A percentile compares a stretch with the other conserved stretches of the same genome.
phyloP scores from a whole-genome alignment of 192 early-diverging fungal species.

The Backusella macrospora region DNA sequence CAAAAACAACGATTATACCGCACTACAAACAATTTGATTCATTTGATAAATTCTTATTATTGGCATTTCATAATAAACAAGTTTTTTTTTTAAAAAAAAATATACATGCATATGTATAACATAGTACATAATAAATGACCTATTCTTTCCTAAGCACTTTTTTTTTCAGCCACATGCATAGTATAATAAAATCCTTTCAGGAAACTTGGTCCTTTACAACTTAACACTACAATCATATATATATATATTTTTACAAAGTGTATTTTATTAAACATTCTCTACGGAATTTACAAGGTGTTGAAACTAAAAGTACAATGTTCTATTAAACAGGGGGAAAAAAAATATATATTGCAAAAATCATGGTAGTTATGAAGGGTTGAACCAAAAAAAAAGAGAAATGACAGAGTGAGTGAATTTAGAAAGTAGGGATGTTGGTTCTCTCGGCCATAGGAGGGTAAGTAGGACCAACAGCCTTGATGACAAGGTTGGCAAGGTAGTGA shows the following conservation, averaged over 20 bases:
- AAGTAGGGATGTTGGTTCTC: slow-evolving; percentile 35
- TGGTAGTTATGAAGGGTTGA: neutral
- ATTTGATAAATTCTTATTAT: too few species aligned
- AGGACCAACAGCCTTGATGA: slow-evolving; percentile 79
- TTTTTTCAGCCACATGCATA: too few species aligned
- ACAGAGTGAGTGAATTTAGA: slow-evolving; percentile 24
- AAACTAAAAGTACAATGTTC: slow-evolving; percentile 16
- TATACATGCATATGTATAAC: too few species aligned
- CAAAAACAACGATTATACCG: neutral
- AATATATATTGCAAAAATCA: neutral
- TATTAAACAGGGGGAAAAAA: slow-evolving; percentile 5
- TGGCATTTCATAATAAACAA: too few species aligned
- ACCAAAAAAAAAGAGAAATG: neutral
- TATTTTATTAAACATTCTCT: slow-evolving; percentile 14
- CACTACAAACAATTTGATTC: neutral
- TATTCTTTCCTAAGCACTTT: too few species aligned
- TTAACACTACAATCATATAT: too few species aligned
- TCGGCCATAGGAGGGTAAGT: slow-evolving; percentile 61
- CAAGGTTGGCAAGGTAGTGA: slow-evolving; percentile 87
- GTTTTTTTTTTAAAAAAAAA: too few species aligned
- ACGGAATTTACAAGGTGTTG: slow-evolving; percentile 5
- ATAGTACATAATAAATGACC: too few species aligned
- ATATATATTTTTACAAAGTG: neutral
- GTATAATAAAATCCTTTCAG: too few species aligned
- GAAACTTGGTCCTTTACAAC: too few species aligned